Conservation (phyloP, 768 basidiomycete genomes). For the Termitomyces sp. region DNA sequence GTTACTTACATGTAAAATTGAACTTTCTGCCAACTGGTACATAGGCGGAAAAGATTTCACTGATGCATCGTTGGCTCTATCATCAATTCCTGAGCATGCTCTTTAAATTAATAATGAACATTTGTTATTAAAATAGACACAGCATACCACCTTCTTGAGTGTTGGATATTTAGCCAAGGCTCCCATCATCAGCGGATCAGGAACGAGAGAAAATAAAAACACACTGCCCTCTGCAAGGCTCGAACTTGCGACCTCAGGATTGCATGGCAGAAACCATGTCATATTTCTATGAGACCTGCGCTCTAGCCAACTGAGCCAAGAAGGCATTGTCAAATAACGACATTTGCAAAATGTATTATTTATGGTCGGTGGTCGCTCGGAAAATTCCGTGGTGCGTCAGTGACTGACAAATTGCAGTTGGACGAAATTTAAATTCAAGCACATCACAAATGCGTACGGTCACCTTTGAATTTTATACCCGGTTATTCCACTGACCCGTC, state of each 20-base stretch:
- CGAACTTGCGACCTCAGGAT: slow-evolving; percentile 58
- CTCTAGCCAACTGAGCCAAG: slow-evolving; percentile 55
- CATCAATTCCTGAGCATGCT: no score
- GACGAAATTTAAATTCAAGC: slow-evolving; percentile 19
- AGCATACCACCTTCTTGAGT: no score
- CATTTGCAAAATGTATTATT: rapidly evolving
- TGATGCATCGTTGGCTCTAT: no score
- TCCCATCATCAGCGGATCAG: no score
- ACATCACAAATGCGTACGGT: slow-evolving; percentile 20
- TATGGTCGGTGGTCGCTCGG: background rate
- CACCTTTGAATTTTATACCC: slow-evolving; percentile 1
- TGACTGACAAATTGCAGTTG: slow-evolving; percentile 18
- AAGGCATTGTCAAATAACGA: background rate
- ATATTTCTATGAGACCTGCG: slow-evolving; percentile 50
- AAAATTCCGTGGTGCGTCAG: slow-evolving; percentile 12
- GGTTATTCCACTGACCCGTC: background rate
- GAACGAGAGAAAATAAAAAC: no score
- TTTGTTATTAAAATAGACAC: no score
- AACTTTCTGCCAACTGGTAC: no score
- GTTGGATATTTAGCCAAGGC: no score
- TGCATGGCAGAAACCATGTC: slow-evolving; percentile 25
- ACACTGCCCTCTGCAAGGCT: slow-evolving; percentile 49
- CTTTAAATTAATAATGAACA: background rate
- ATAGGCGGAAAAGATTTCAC: no score
- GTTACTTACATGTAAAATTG: no score